Conservation (phyloP, 345 rosid genomes). For the Eucalyptus leucophloia region DNA sequence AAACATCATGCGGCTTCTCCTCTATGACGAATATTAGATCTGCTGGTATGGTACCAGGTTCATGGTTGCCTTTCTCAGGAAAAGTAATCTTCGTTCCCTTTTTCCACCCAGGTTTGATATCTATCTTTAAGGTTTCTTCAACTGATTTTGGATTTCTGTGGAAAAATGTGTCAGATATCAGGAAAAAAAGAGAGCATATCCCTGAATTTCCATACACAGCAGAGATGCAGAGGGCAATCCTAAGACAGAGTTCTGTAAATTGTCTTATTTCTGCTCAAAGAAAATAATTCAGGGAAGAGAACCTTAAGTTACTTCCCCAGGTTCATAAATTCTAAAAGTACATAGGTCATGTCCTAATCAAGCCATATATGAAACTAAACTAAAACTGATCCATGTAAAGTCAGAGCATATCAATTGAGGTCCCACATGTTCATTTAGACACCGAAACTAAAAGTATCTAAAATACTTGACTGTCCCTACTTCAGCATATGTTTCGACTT, state of each 20-base stretch:
- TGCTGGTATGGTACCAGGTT: constrained; percentile 43
- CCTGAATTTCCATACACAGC: neutral
- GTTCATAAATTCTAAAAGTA: neutral
- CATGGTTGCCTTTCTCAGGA: constrained; percentile 67
- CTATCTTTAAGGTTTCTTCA: constrained; percentile 63
- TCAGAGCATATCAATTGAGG: neutral
- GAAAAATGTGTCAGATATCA: neutral
- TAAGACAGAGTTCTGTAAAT: neutral
- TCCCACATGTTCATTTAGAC: neutral
- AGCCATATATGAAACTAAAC: neutral
- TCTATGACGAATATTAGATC: constrained; percentile 72
- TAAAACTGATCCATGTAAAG: neutral
- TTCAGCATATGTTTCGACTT: neutral
- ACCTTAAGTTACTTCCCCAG: neutral
- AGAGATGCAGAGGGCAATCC: neutral
- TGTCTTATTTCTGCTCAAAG: neutral
- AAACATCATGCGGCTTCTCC: constrained; percentile 55
- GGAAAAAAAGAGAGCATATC: neutral
- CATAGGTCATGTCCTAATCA: neutral
- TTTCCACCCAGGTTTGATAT: constrained; percentile 76
- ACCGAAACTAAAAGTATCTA: neutral
- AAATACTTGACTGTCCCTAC: neutral
- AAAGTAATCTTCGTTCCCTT: constrained; percentile 82
- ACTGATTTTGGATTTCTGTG: constrained; percentile 43
- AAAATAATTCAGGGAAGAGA: neutral